Percentiles rank a stretch among this genome's conserved stretches.
Evolutionary conservation across 1,284 basidiomycete genomes (phyloP).

Genomic region (Tilletia indica): DNA sequence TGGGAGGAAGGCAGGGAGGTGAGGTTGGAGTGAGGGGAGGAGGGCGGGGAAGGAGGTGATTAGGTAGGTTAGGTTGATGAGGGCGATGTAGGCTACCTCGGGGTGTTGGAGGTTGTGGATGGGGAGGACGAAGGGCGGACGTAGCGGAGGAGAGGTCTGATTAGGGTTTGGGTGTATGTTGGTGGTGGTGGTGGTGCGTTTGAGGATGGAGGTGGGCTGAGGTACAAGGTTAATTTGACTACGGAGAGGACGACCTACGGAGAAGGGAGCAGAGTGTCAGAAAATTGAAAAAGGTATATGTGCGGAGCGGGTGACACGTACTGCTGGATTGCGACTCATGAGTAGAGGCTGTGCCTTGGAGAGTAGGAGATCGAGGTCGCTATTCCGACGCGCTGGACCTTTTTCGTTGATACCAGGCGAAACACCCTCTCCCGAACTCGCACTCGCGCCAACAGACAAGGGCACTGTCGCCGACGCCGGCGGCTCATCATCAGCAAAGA

Average conservation of each 20-base stretch:
- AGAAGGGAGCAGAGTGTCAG: neutral
- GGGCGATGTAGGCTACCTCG: conserved; percentile 36
- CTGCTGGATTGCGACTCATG: conserved; percentile 39
- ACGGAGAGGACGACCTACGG: neutral
- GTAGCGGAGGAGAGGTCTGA: conserved; percentile 31
- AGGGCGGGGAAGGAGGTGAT: conserved; percentile 23
- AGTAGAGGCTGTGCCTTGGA: conserved; percentile 35
- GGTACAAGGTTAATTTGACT: neutral
- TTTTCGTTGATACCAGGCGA: neutral
- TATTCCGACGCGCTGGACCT: conserved; percentile 29
- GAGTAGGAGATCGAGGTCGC: conserved; percentile 45
- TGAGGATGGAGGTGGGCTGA: neutral
- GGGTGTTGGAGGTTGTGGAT: conserved; percentile 16
- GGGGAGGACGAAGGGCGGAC: neutral
- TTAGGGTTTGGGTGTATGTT: conserved; percentile 26
- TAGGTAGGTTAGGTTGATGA: conserved; percentile 33
- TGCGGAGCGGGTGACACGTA: neutral
- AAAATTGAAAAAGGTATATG: neutral
- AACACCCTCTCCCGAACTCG: neutral
- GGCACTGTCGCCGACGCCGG: neutral
- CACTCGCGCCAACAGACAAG: neutral
- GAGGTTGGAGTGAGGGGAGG: conserved; percentile 25
- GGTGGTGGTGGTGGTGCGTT: neutral
- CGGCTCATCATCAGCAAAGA: conserved; percentile 23
- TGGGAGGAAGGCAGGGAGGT: conserved; percentile 34